Conservation (phyloP, 805 yeast species). For the Hanseniaspora taiwanica region DNA sequence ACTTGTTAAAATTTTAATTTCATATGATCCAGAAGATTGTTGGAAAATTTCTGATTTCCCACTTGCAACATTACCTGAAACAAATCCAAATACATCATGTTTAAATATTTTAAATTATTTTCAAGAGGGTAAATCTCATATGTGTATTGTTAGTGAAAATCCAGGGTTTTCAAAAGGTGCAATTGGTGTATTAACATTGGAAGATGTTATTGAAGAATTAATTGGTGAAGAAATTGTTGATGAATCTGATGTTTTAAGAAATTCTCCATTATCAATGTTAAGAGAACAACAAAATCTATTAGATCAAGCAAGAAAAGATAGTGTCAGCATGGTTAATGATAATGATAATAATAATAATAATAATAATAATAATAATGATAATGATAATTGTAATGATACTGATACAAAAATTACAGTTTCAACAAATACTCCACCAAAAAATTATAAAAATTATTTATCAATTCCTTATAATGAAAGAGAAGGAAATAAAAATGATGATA, state of each 20-base stretch:
- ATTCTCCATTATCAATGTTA: slow-evolving; percentile 78
- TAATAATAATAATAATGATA: no score
- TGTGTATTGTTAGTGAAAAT: slow-evolving; percentile 78
- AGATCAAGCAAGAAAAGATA: no score
- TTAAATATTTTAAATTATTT: slow-evolving; percentile 87
- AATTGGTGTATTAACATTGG: slow-evolving; percentile 81
- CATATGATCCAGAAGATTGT: slow-evolving; percentile 94
- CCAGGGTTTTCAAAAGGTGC: slow-evolving; percentile 85
- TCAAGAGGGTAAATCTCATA: slow-evolving; percentile 95
- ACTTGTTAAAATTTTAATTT: slow-evolving; percentile 78
- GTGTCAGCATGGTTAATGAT: no score
- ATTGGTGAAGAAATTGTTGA: slow-evolving; percentile 97
- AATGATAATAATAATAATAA: no score
- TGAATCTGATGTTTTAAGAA: slow-evolving; percentile 87
- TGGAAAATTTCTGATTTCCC: slow-evolving; percentile 88
- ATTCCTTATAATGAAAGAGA: no score
- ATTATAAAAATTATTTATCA: no score
- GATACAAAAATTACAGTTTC: no score
- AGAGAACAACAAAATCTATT: slow-evolving; percentile 29
- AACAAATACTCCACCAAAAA: no score
- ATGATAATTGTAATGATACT: no score
- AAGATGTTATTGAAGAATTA: slow-evolving; percentile 95
- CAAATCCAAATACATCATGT: slow-evolving; percentile 83
- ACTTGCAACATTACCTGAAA: slow-evolving; percentile 90
- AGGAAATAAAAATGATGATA: no score